Evolutionary conservation across 305 asterid genomes (phyloP).

Genomic region (Salvia sclarea): DNA sequence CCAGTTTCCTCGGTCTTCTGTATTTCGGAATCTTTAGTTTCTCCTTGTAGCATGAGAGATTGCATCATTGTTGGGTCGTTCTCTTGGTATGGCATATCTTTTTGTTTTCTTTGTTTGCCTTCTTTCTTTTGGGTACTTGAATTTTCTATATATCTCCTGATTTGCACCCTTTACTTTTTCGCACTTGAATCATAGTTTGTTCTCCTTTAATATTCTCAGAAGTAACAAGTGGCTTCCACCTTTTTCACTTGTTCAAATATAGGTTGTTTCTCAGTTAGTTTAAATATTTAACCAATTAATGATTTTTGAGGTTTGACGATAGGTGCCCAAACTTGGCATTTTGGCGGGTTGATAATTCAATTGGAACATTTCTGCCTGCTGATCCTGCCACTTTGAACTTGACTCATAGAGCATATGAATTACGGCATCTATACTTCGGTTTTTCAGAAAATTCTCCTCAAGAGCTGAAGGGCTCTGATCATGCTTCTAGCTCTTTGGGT

Average conservation of each 20-base stretch:
- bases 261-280: too few relatives aligned
- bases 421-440: slow-evolving; percentile 66
- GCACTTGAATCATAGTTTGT: neutral
- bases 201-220: slow-evolving; percentile 21
- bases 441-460: slow-evolving; percentile 50
- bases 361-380: slow-evolving; percentile 86
- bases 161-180: slow-evolving; percentile 11
- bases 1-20: slow-evolving; percentile 80
- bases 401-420: slow-evolving; percentile 71
- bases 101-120: slow-evolving; percentile 6
- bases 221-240: slow-evolving; percentile 11
- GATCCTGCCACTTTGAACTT: slow-evolving; percentile 56
- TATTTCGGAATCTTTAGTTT: slow-evolving; percentile 74
- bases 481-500: slow-evolving; percentile 49
- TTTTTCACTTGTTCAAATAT: slow-evolving; percentile 17
- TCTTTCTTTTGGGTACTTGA: neutral
- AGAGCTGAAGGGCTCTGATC: slow-evolving; percentile 43
- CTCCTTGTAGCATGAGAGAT: slow-evolving; percentile 89
- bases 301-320: slow-evolving; percentile 35
- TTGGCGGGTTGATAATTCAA: slow-evolving; percentile 95
- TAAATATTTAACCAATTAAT: slow-evolving; percentile 16
- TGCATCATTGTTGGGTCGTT: slow-evolving; percentile 54
- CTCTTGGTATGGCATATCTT: slow-evolving; percentile 53
- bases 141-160: slow-evolving; percentile 12
- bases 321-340: slow-evolving; percentile 72